Base-by-base conservation (phyloP, 768 basidiomycete genomes). In the Boletus fagicola region DNA sequence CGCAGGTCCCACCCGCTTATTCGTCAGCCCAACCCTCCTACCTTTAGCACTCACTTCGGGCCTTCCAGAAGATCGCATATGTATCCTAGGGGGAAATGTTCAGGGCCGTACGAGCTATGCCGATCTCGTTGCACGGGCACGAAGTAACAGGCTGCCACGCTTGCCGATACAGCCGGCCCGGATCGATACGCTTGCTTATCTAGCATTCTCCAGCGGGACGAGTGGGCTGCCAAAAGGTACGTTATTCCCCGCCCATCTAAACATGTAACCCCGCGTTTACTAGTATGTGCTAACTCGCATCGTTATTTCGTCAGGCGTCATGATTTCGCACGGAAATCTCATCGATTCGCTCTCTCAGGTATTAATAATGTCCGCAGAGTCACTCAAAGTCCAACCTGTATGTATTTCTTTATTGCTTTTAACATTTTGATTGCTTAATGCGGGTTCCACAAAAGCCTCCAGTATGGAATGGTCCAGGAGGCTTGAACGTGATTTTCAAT, bases 171-270 rank as follows among this genome's bases (percentile, higher is more conserved):
- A 75, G 42, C 73, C 76, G 0, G 86, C 81, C 0, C 72, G 61
- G 18, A 75, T 72, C 31, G 73, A 85, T 57, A 87, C 84, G 0
- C 71, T 89, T 1, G 88, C 86, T 1, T 88, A 90, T 66, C 74
- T 91, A 4, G 74, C 86, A 0, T 89, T 88, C 65, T 91, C 89
- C 0, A 90, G 89, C 62, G 89, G 89, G 24, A 91, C 90, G 0
- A 90, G 80, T 57, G 89, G 90, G 0, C 72, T 85, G 4, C 87
- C 89, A 0, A 91, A 91, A 80, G 87, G 88, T 84, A 26, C 8
- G 65, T 58, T 8, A 6, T 18, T 3, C 7, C 11, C n/a, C 55
- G 36, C 12, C 18, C 18, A 49, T 24, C 11, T 31, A 33, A 26
- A 28, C 20, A 35, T 36, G 9, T 6, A 35, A 4, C 11, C 3